These are phyloP conservation scores for Podospora conica DNA, from an alignment of 495 filamentous ascomycete species.

Conservation along the genomic window DNA sequence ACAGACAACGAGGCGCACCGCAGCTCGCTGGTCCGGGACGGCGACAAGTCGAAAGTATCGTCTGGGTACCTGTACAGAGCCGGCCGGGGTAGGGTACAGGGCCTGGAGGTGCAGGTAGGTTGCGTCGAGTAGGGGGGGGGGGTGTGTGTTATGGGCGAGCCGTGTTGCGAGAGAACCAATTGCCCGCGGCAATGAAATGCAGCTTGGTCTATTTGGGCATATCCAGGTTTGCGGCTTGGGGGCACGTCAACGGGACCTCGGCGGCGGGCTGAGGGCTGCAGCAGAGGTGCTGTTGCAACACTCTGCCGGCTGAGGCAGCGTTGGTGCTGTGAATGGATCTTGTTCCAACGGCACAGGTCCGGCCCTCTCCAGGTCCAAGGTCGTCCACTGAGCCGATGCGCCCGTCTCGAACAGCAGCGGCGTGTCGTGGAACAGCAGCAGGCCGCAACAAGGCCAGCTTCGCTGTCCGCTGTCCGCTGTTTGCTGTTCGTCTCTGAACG, in stretches of 20 bases:
- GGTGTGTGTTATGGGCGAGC: conserved; percentile 26
- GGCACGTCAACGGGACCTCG: conserved; percentile 11
- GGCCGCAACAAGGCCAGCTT: not conserved
- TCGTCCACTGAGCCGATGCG: not conserved
- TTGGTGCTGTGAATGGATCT: not conserved
- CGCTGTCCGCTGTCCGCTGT: too few species aligned
- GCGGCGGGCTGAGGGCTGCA: conserved; percentile 8
- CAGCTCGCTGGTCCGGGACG: conserved; percentile 3
- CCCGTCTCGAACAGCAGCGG: not conserved
- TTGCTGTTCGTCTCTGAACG: not conserved
- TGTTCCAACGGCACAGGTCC: not conserved
- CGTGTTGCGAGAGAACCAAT: conserved; percentile 25
- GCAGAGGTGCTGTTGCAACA: conserved; percentile 1
- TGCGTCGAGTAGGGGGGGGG: conserved; percentile 22
- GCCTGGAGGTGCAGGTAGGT: conserved; percentile 18
- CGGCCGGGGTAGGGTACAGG: conserved; percentile 26
- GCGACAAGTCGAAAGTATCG: conserved; percentile 17
- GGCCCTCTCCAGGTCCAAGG: not conserved
- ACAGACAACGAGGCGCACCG: conserved; percentile 25
- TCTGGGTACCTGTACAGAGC: conserved; percentile 30
- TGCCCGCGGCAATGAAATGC: conserved; percentile 34
- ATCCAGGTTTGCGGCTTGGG: conserved; percentile 20
- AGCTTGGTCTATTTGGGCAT: conserved; percentile 29
- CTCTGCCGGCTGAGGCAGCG: not conserved
- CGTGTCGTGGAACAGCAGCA: not conserved